Evolutionary conservation across 768 basidiomycete species (phyloP).

Genomic region (Boletus rufocinnamomeus): DNA sequence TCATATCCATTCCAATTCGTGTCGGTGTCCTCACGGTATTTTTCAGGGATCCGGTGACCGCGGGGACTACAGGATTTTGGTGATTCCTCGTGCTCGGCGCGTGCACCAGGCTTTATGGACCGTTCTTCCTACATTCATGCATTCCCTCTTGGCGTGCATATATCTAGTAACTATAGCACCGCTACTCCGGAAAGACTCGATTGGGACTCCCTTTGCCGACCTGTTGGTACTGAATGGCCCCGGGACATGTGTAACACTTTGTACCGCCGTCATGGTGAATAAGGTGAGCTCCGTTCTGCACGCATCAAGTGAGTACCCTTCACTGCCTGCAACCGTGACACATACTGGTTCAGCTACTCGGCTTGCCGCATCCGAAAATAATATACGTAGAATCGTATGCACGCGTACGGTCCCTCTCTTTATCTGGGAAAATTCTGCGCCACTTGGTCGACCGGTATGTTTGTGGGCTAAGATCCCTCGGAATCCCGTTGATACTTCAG

Average conservation of each 20-base stretch:
- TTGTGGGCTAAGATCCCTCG: slow-evolving; percentile 53
- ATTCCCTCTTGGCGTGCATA: slow-evolving; percentile 62
- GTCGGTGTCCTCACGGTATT: slow-evolving; percentile 12
- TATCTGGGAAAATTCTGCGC: slow-evolving; percentile 81
- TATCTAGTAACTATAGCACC: slow-evolving; percentile 61
- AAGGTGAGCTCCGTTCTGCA: slow-evolving; percentile 51
- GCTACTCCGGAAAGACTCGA: slow-evolving; percentile 30
- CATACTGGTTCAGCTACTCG: slow-evolving; percentile 59
- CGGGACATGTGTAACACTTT: slow-evolving; percentile 87
- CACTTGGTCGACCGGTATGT: slow-evolving; percentile 79
- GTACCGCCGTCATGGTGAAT: slow-evolving; percentile 66
- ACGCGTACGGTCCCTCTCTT: slow-evolving; percentile 74
- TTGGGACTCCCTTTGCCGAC: slow-evolving; percentile 54
- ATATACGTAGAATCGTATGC: slow-evolving; percentile 96
- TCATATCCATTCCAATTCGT: neutral
- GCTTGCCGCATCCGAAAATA: slow-evolving; percentile 65
- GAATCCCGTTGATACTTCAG: slow-evolving; percentile 1
- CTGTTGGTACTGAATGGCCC: slow-evolving; percentile 91
- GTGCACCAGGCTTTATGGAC: slow-evolving; percentile 82
- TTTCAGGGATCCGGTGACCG: slow-evolving; percentile 9
- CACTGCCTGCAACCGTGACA: slow-evolving; percentile 11
- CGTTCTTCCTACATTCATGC: slow-evolving; percentile 62
- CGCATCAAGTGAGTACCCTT: neutral
- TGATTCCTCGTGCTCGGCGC: slow-evolving; percentile 82
- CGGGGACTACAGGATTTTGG: slow-evolving; percentile 50